phyloP scores from a whole-genome alignment of 345 rosid species.

The Kandelia obovata region DNA sequence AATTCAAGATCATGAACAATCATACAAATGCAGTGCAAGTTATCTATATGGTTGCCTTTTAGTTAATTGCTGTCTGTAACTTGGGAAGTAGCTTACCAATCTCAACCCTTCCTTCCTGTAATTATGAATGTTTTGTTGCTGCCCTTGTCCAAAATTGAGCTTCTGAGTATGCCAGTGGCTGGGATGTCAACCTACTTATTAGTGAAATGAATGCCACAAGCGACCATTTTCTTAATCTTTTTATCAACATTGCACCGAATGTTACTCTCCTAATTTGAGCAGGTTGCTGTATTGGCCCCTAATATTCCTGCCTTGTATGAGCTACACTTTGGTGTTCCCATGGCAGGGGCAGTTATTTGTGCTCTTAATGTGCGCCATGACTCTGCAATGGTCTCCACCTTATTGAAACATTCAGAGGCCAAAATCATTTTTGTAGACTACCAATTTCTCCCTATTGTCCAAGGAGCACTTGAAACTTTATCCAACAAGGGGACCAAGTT shows the following conservation, averaged over 20 bases:
- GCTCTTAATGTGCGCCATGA: conserved; percentile 56
- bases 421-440: conserved; percentile 47
- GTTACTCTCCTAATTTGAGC: conserved; percentile 14
- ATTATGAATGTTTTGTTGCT: no score
- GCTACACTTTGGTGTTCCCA: conserved; percentile 65
- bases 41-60: no score
- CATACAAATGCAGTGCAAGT: no score
- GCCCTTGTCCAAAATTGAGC: no score
- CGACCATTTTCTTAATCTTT: background rate
- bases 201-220: no score
- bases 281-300: conserved; percentile 60
- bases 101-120: no score
- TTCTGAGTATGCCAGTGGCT: no score
- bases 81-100: no score
- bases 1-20: no score
- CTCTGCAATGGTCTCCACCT: conserved; percentile 39
- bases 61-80: no score
- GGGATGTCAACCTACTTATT: no score
- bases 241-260: background rate
- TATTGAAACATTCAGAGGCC: conserved; percentile 57
- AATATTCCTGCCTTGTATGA: conserved; percentile 63
- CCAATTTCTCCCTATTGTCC: conserved; percentile 39
- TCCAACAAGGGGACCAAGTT: conserved; percentile 29
- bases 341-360: conserved; percentile 61
- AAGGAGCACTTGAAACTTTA: conserved; percentile 46